Evolutionary conservation across 148 eudicot genomes (phyloP).

Genomic region (Suaeda aralocaspica): DNA sequence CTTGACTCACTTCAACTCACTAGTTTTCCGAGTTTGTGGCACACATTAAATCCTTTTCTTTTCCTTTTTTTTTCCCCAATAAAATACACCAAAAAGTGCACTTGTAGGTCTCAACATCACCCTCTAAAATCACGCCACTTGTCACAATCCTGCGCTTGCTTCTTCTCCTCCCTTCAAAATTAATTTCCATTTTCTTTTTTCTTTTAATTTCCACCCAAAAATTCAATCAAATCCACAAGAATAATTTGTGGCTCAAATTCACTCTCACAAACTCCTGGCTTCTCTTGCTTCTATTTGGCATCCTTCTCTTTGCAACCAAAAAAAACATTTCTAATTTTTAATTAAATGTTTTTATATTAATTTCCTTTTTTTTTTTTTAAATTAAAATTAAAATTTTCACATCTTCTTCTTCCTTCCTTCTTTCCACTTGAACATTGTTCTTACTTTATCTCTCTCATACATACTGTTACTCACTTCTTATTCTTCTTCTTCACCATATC

Average conservation of each 20-base stretch:
- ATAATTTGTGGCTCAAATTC: slow-evolving; percentile 57
- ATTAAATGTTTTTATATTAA: no score
- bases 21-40: slow-evolving; percentile 25
- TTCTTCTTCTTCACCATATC: background rate
- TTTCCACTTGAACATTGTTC: background rate
- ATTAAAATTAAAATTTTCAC: no score
- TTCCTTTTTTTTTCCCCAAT: background rate
- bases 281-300: slow-evolving; percentile 9
- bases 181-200: slow-evolving; percentile 12
- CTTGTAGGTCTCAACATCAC: background rate
- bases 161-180: slow-evolving; percentile 26
- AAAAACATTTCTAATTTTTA: no score
- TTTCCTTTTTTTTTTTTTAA: no score
- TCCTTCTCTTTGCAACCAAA: background rate
- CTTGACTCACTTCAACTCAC: slow-evolving; percentile 12
- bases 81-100: slow-evolving; percentile 24
- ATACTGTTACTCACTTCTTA: background rate
- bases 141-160: background rate
- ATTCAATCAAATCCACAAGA: slow-evolving; percentile 26
- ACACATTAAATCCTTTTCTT: background rate
- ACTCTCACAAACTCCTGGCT: slow-evolving; percentile 22
- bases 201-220: background rate
- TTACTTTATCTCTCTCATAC: background rate
- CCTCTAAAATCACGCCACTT: slow-evolving; percentile 24
- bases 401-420: background rate